Conservation (phyloP, 352 stramenopile genomes). For the Saprolegnia parasitica region DNA sequence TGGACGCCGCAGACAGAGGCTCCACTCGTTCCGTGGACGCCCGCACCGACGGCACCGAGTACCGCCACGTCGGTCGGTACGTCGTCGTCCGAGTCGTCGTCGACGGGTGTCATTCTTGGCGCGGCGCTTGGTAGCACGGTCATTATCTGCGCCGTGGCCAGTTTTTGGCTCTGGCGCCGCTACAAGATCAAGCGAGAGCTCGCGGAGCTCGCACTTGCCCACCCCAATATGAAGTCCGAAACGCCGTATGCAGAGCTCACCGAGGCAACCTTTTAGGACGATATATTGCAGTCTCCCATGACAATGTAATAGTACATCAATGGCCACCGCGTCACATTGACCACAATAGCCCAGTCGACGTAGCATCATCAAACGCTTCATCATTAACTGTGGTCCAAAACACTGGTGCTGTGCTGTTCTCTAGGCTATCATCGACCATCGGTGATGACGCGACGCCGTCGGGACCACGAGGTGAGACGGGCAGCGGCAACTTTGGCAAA, state of each 20-base stretch:
- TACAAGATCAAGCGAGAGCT: slow-evolving; percentile 6
- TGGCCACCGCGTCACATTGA: neutral
- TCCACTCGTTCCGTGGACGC: neutral
- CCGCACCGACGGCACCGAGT: neutral
- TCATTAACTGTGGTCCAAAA: neutral
- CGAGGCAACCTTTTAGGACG: slow-evolving; percentile 1
- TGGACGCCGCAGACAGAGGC: neutral
- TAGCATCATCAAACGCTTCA: no score
- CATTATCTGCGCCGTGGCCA: neutral
- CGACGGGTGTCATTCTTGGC: neutral
- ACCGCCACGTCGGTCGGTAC: neutral
- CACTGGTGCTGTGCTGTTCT: neutral
- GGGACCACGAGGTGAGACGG: neutral
- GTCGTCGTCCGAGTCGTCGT: neutral
- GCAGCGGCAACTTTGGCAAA: slow-evolving; percentile 10
- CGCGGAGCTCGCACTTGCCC: neutral
- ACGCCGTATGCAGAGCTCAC: slow-evolving; percentile 7
- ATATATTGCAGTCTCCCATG: neutral
- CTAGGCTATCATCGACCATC: neutral
- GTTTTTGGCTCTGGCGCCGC: slow-evolving; percentile 7
- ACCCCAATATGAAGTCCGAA: slow-evolving; percentile 1
- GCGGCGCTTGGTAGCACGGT: neutral
- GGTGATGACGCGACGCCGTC: neutral
- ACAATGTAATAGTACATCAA: neutral
- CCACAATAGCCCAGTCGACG: neutral